Evolutionary conservation across 2,329 filamentous ascomycete species (phyloP).

Genomic region (Pseudocercospora eumusae): DNA sequence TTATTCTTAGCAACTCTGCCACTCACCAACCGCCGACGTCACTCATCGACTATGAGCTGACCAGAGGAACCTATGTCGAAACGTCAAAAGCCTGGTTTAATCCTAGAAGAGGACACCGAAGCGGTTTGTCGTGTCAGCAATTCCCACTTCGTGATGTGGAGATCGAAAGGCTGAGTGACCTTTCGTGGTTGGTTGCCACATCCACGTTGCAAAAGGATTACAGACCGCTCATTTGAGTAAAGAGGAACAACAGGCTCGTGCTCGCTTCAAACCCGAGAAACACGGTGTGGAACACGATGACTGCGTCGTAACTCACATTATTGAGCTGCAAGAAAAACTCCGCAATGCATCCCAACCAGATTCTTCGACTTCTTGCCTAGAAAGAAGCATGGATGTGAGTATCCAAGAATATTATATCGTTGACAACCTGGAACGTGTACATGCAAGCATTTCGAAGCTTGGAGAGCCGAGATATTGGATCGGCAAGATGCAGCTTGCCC

Average conservation of each 20-base stretch:
- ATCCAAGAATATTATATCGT: background rate
- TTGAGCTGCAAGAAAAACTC: background rate
- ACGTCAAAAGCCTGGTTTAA: background rate
- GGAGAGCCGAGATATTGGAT: constrained; percentile 11
- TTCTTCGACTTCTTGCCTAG: background rate
- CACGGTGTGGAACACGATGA: background rate
- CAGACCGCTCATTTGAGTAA: background rate
- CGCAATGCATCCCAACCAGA: background rate
- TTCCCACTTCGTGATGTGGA: background rate
- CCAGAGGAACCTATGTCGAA: background rate
- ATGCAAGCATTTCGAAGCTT: background rate
- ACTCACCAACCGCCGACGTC: background rate
- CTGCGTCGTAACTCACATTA: background rate
- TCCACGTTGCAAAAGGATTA: background rate
- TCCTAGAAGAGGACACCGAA: background rate
- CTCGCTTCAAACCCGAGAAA: background rate
- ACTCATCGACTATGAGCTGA: background rate
- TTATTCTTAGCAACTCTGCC: background rate
- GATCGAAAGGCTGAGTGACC: background rate
- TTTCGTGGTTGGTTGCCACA: background rate
- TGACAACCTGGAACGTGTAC: background rate
- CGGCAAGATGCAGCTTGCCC: constrained; percentile 2
- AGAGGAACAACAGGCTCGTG: constrained; percentile 5
- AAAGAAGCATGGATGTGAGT: constrained; percentile 2
- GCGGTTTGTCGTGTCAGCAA: constrained; percentile 3